phyloP scores from a whole-genome alignment of 176 grass and related monocot species.

The Saccharum spontaneum region DNA sequence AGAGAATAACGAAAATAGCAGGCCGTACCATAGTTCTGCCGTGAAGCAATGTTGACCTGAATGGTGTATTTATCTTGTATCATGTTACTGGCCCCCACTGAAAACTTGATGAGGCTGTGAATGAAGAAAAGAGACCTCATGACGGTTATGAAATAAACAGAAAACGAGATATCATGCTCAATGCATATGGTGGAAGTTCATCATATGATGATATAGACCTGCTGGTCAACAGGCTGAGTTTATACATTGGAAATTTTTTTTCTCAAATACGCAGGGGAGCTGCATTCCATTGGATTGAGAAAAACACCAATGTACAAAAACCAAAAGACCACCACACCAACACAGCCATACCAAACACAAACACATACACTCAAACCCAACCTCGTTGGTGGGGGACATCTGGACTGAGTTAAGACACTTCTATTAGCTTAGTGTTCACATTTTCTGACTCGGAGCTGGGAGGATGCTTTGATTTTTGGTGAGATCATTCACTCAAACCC shows the following conservation, averaged over 20 bases:
- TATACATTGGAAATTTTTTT: background rate
- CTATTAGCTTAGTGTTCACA: background rate
- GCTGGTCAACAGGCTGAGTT: slow-evolving; percentile 7
- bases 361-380: background rate
- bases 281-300: background rate
- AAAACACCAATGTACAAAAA: background rate
- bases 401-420: slow-evolving; percentile 1
- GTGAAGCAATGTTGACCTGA: slow-evolving; percentile 28
- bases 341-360: background rate
- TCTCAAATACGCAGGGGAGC: background rate
- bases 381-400: slow-evolving; percentile 6
- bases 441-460: background rate
- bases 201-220: slow-evolving; percentile 5
- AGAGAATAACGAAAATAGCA: slow-evolving; percentile 69
- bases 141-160: background rate
- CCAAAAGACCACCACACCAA: background rate
- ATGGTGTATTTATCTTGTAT: slow-evolving; percentile 19
- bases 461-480: slow-evolving; percentile 15
- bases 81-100: background rate
- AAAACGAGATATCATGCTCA: slow-evolving; percentile 19
- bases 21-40: slow-evolving; percentile 61
- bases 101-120: slow-evolving; percentile 18
- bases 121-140: slow-evolving; percentile 6
- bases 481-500: background rate
- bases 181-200: slow-evolving; percentile 24